Percentiles rank a stretch among this genome's conserved stretches.
Conservation (phyloP, 305 asterid genomes). For the Solanum hybrid region DNA sequence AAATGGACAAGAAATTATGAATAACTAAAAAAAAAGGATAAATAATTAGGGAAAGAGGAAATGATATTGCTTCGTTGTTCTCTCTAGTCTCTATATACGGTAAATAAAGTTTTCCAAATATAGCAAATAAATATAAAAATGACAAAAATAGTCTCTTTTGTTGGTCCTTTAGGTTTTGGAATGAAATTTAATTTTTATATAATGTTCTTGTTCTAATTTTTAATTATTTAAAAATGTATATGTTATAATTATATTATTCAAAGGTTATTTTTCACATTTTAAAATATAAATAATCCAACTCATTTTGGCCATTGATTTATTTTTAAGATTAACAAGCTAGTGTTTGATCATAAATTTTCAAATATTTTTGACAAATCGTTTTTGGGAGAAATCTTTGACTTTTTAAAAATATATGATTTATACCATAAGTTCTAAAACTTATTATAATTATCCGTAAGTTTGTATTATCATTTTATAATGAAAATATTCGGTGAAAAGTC, state of each 20-base stretch:
- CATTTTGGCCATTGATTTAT: neutral
- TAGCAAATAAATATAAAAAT: neutral
- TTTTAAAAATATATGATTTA: too few species aligned
- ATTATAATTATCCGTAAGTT: neutral
- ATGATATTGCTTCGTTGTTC: neutral
- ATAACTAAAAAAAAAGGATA: rapidly evolving
- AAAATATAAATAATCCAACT: neutral
- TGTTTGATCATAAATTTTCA: rapidly evolving
- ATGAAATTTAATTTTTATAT: neutral
- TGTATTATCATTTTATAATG: too few species aligned
- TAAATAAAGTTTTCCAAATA: neutral
- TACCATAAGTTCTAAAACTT: too few species aligned
- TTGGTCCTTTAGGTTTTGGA: neutral
- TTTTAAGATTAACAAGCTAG: too few species aligned
- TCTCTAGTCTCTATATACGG: neutral
- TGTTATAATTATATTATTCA: too few species aligned
- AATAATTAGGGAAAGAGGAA: rapidly evolving
- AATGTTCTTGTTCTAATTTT: neutral
- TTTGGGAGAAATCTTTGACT: too few species aligned
- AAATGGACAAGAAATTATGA: too few species aligned
- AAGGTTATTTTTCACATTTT: neutral
- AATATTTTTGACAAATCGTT: too few species aligned
- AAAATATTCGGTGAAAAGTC: too few species aligned
- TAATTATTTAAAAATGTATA: too few species aligned
- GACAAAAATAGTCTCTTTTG: neutral